Conservation (phyloP, 352 stramenopile species). For the Phytopythium oedochilum region DNA sequence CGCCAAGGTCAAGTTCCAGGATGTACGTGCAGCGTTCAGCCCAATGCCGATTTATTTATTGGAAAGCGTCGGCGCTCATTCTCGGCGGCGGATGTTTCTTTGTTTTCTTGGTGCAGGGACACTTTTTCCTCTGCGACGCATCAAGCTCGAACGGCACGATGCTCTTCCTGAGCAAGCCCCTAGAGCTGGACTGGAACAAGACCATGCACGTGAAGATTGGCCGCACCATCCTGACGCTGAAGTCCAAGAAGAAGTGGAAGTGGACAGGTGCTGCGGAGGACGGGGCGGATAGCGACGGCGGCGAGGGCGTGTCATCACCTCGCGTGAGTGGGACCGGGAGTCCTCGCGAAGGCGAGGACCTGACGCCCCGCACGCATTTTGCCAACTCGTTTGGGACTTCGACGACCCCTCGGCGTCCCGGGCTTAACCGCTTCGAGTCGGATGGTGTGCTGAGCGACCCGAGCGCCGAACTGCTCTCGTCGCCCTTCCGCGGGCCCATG, state of each 20-base stretch:
- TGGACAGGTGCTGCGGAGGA: slow-evolving; percentile 41
- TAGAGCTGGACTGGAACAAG: slow-evolving; percentile 84
- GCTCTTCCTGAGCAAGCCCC: slow-evolving; percentile 73
- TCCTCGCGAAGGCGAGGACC: slow-evolving; percentile 9
- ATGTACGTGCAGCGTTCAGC: slow-evolving; percentile 37
- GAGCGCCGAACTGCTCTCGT: slow-evolving; percentile 36
- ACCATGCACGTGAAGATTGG: slow-evolving; percentile 81
- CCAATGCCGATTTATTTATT: background rate
- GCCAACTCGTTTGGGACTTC: slow-evolving; percentile 8
- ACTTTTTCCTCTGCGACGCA: slow-evolving; percentile 75
- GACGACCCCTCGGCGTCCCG: slow-evolving; percentile 20
- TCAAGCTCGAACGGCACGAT: slow-evolving; percentile 84
- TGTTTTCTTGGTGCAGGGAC: slow-evolving; percentile 30
- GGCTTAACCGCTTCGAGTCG: slow-evolving; percentile 31
- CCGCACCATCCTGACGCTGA: slow-evolving; percentile 78
- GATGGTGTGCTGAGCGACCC: slow-evolving; percentile 31
- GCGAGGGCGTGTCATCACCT: slow-evolving; percentile 17
- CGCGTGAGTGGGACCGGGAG: slow-evolving; percentile 11
- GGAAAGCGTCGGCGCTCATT: too few species aligned
- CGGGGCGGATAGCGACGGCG: slow-evolving; percentile 28
- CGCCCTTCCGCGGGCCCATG: slow-evolving; percentile 9
- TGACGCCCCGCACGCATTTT: slow-evolving; percentile 4
- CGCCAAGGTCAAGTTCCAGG: slow-evolving; percentile 76
- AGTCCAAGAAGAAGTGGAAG: slow-evolving; percentile 83
- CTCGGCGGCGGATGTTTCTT: background rate